Base-by-base conservation (phyloP, 352 stramenopile species). In the Globisporangium carolinianum region DNA sequence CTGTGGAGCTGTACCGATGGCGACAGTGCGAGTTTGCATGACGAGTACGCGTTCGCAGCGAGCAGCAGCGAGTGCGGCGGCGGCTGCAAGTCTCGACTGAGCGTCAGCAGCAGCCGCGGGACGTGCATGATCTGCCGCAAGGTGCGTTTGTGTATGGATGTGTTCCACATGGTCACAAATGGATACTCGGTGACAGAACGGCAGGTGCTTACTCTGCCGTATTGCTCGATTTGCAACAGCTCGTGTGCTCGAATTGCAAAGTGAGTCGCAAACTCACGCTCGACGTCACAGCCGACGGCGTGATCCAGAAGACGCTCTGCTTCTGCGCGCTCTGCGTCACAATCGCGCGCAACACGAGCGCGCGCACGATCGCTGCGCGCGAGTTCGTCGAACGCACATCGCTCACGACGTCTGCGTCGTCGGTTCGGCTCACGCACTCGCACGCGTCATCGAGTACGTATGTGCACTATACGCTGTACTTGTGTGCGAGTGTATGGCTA, bases 311-410 rank as follows among this genome's bases (percentile, higher is more conserved):
- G 43, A 67, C 66, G 14, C 49, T 66, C 4, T 67, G 62, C 54
- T 57, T 79, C 53, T 79, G 71, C 39, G 59, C 71, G 32, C 32
- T 71, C 12, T 79, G 71, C 36, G 73, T 79, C 51, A 63, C n/a
- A 14, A 56, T 72, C 18, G 68, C 71, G 1, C 71, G 70, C 37
- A 70, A 68, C 38, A 67, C 58, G 7, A 76, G 37, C 55, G 66
- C 71, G 0, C 47, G 50, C 5, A 60, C 65, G 17, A 74, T 75
- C 35, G 71, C 71, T 14, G 42, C 38, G 15, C 65, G 71, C 49
- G 67, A 79, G 47, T 12, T 58, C 8, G 41, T 58, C 12, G 58
- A 58, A 43, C 46, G 46, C 3, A 51, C 58, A 5, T 35, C 17
- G 36, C 15, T 37, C 17, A 17, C 45, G 4, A 43, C 6, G 11